Evolutionary conservation across 345 rosid genomes (phyloP).

Genomic region (Hibiscus syriacus): DNA sequence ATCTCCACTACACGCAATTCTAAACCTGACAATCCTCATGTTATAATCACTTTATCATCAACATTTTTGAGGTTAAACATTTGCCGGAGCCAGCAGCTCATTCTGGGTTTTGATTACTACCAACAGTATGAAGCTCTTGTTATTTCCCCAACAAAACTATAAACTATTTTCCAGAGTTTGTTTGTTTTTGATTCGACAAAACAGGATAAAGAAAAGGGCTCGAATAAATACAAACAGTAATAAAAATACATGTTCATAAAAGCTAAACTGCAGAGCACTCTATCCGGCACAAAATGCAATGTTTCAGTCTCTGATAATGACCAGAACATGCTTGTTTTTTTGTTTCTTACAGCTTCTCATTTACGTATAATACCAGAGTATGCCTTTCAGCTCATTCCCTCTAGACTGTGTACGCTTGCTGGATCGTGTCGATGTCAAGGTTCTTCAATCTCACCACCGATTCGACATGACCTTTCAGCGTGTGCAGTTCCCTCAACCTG

Average conservation of each 20-base stretch:
- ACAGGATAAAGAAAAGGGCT: no score
- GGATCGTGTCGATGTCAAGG: slow-evolving; percentile 94
- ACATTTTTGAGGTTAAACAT: no score
- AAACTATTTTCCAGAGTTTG: no score
- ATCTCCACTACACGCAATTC: no score
- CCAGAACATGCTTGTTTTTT: background rate
- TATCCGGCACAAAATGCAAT: background rate
- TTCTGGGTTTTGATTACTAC: no score
- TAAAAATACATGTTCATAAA: background rate
- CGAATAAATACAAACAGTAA: background rate
- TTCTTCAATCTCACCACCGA: slow-evolving; percentile 92
- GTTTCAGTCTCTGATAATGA: background rate
- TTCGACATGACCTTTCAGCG: slow-evolving; percentile 94
- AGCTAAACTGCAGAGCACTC: no score
- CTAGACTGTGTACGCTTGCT: slow-evolving; percentile 90
- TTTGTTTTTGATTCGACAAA: no score
- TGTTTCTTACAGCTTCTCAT: background rate
- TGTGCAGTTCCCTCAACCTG: slow-evolving; percentile 92
- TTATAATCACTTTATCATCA: no score
- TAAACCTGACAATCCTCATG: no score
- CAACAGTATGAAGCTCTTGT: no score
- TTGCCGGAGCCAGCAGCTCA: no score
- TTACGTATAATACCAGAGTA: background rate
- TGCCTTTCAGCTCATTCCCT: background rate
- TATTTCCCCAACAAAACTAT: no score